Percentiles rank a stretch among this genome's conserved stretches.
Evolutionary conservation across 768 basidiomycete genomes (phyloP).

Genomic region (Psilocybe sp.): DNA sequence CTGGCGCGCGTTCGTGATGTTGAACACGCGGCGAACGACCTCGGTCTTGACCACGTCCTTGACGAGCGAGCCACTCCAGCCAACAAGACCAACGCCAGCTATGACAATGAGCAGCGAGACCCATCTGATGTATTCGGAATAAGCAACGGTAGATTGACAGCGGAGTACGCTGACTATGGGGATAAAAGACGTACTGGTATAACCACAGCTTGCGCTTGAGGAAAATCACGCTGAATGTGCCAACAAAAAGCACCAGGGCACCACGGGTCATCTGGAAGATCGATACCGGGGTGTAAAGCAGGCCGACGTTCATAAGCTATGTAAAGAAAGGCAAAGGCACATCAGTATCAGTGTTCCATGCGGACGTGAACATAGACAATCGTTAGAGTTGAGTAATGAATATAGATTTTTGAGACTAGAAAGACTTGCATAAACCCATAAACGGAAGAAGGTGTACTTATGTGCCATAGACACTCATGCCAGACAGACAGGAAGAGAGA

Average conservation of each 20-base stretch:
- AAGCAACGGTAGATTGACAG: slow-evolving; percentile 7
- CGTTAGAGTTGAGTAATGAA: too few relatives aligned
- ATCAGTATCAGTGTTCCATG: slow-evolving; percentile 6
- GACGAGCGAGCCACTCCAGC: slow-evolving; percentile 85
- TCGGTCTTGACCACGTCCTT: slow-evolving; percentile 65
- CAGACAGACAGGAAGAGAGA: too few relatives aligned
- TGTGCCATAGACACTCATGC: too few relatives aligned
- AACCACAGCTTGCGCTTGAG: slow-evolving; percentile 80
- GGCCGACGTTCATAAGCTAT: slow-evolving; percentile 90
- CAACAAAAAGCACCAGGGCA: slow-evolving; percentile 92
- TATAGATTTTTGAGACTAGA: too few relatives aligned
- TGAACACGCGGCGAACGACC: slow-evolving; percentile 26
- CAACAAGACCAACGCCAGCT: slow-evolving; percentile 79
- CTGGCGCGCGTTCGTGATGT: slow-evolving; percentile 33
- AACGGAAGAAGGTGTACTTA: too few relatives aligned
- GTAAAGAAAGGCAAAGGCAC: slow-evolving; percentile 16
- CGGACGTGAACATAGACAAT: too few relatives aligned
- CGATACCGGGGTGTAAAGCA: slow-evolving; percentile 94
- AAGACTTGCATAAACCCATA: too few relatives aligned
- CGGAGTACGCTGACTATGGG: background rate
- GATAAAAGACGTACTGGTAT: slow-evolving; percentile 59
- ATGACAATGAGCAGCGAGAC: slow-evolving; percentile 86
- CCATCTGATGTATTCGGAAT: slow-evolving; percentile 58
- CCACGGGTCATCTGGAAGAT: slow-evolving; percentile 98
- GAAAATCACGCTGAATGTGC: slow-evolving; percentile 87